Percentiles rank a stretch among this genome's conserved stretches.
phyloP scores from a whole-genome alignment of 2,329 filamentous ascomycete species.

The Colletotrichum karsti region DNA sequence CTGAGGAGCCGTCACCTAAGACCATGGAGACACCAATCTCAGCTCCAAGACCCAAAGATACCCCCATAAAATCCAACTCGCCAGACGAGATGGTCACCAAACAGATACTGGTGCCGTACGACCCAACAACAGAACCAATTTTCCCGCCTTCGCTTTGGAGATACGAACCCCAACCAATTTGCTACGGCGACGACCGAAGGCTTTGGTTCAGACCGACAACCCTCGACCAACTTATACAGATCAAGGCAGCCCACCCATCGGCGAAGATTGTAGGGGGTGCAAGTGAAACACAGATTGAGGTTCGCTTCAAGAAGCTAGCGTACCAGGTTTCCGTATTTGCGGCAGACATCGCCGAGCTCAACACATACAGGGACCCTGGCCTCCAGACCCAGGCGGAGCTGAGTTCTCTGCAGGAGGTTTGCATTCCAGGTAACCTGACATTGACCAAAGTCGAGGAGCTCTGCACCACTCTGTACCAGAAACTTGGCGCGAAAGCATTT shows the following conservation, averaged over 20 bases:
- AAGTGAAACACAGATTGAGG: not conserved
- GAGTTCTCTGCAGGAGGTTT: not conserved
- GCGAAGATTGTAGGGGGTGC: not conserved
- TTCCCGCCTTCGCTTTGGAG: not conserved
- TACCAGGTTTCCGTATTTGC: not conserved
- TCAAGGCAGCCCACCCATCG: not conserved
- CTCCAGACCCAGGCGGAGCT: not conserved
- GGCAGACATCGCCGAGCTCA: not conserved
- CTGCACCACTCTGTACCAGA: not conserved
- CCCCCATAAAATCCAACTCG: not conserved
- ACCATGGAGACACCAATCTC: not conserved
- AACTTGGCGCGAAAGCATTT: not conserved
- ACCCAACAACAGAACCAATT: not conserved
- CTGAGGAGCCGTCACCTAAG: not conserved
- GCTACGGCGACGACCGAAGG: not conserved
- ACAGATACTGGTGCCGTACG: not conserved
- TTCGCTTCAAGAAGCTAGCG: not conserved
- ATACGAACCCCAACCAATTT: not conserved
- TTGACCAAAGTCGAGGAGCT: not conserved
- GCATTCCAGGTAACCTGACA: not conserved
- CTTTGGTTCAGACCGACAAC: not conserved
- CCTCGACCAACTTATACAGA: not conserved
- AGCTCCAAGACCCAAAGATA: not conserved
- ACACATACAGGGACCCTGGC: not conserved
- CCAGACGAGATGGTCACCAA: not conserved